Evolutionary conservation across 495 filamentous ascomycete species (phyloP).

Genomic region (Mycothermus thermophilus): DNA sequence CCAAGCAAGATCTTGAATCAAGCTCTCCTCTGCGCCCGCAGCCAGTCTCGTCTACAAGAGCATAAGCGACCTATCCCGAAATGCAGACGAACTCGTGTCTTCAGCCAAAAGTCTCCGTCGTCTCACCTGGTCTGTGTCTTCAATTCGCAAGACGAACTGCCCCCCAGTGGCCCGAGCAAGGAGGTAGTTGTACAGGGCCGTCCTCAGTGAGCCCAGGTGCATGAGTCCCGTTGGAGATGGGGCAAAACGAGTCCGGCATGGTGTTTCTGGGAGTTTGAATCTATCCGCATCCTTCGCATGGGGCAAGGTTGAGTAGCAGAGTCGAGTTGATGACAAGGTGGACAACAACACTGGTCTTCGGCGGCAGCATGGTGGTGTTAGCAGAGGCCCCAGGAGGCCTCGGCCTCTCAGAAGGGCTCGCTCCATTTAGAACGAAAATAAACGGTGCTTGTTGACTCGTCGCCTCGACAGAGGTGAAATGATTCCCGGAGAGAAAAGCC

Average conservation of each 20-base stretch:
- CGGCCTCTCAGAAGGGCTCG: background rate
- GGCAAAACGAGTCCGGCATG: constrained; percentile 85
- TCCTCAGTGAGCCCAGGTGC: constrained; percentile 81
- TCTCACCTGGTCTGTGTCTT: constrained; percentile 86
- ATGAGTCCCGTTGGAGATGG: constrained; percentile 90
- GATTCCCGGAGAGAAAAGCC: too few relatives aligned
- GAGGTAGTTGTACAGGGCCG: constrained; percentile 85
- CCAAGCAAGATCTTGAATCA: constrained; percentile 75
- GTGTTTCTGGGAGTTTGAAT: constrained; percentile 37
- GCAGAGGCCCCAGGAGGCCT: background rate
- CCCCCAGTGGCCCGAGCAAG: constrained; percentile 76
- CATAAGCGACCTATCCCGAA: constrained; percentile 8
- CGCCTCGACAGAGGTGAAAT: too few relatives aligned
- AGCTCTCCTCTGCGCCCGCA: constrained; percentile 55
- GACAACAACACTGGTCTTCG: background rate
- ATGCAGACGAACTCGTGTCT: background rate
- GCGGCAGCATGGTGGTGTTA: background rate
- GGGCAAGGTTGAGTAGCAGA: too few relatives aligned
- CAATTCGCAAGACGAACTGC: constrained; percentile 83
- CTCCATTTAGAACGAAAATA: constrained; percentile 5
- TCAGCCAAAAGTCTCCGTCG: background rate
- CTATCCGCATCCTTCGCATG: too few relatives aligned
- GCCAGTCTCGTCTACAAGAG: constrained; percentile 33
- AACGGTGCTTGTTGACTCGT: too few relatives aligned
- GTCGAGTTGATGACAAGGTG: too few relatives aligned